These are phyloP conservation scores for Scytalidium lignicola DNA, from an alignment of 2,329 filamentous ascomycete genomes.

Conservation along the genomic window DNA sequence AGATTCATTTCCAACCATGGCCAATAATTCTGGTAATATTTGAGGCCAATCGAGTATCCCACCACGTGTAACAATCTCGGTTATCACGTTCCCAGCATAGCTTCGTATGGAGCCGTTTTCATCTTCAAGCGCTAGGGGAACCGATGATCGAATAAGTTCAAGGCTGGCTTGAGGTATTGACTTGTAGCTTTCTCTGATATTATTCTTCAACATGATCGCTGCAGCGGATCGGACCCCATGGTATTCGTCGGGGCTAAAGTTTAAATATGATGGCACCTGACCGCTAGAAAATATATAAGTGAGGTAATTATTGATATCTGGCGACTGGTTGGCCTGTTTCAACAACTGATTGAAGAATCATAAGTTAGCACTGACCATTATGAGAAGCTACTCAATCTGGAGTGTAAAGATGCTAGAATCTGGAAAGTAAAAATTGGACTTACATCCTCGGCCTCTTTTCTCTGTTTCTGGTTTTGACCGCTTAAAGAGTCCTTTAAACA, in stretches of 20 bases:
- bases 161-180: conserved; percentile 69
- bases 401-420: background rate
- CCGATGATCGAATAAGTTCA: conserved; percentile 70
- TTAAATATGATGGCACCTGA: conserved; percentile 55
- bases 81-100: conserved; percentile 89
- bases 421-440: conserved; percentile 33
- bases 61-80: conserved; percentile 79
- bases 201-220: conserved; percentile 94
- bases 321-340: conserved; percentile 76
- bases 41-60: conserved; percentile 90
- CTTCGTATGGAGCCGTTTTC: conserved; percentile 76
- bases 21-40: conserved; percentile 75
- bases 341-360: conserved; percentile 65
- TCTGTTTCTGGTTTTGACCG: conserved; percentile 69
- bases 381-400: background rate
- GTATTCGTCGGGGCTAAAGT: conserved; percentile 56
- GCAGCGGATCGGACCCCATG: conserved; percentile 79
- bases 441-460: conserved; percentile 87
- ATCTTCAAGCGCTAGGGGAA: conserved; percentile 78
- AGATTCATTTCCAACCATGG: conserved; percentile 67
- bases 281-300: conserved; percentile 80
- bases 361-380: conserved; percentile 5
- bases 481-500: conserved; percentile 91
- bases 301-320: conserved; percentile 96
- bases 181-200: conserved; percentile 71